Evolutionary conservation across 495 filamentous ascomycete species (phyloP).

Genomic region (Penicillium malachiteum): DNA sequence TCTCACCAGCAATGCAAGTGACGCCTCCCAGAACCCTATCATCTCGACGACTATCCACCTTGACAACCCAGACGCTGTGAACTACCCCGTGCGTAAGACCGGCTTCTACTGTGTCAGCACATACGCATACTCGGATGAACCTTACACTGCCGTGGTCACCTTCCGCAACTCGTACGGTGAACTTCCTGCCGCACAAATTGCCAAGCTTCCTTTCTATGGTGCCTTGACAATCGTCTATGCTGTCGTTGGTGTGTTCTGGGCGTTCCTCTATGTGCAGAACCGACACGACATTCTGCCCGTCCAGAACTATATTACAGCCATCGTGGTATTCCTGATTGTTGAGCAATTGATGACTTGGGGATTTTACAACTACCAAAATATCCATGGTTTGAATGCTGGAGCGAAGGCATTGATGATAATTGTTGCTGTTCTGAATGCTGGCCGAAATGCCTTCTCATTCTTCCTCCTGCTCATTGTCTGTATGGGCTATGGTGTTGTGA

Average conservation of each 20-base stretch:
- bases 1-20: slow-evolving; percentile 67
- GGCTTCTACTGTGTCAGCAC: slow-evolving; percentile 96
- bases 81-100: slow-evolving; percentile 80
- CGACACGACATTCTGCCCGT: slow-evolving; percentile 91
- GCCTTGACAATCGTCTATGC: slow-evolving; percentile 93
- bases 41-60: slow-evolving; percentile 78
- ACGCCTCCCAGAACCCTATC: slow-evolving; percentile 66
- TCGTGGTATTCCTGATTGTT: slow-evolving; percentile 87
- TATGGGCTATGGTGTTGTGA: slow-evolving; percentile 99
- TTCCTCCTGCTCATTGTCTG: slow-evolving; percentile 98
- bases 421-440: slow-evolving; percentile 88
- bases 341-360: slow-evolving; percentile 99
- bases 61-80: slow-evolving; percentile 68
- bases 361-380: slow-evolving; percentile 92
- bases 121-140: slow-evolving; percentile 54
- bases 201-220: slow-evolving; percentile 97
- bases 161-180: slow-evolving; percentile 97
- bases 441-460: slow-evolving; percentile 95
- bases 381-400: slow-evolving; percentile 74
- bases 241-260: slow-evolving; percentile 84
- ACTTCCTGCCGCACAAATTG: slow-evolving; percentile 90
- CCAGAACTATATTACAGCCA: slow-evolving; percentile 99
- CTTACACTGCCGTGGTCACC: slow-evolving; percentile 79
- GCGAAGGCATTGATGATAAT: slow-evolving; percentile 84
- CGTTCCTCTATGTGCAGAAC: slow-evolving; percentile 92